phyloP scores from a whole-genome alignment of 2,329 filamentous ascomycete species.

The Aspergillus jensenii region DNA sequence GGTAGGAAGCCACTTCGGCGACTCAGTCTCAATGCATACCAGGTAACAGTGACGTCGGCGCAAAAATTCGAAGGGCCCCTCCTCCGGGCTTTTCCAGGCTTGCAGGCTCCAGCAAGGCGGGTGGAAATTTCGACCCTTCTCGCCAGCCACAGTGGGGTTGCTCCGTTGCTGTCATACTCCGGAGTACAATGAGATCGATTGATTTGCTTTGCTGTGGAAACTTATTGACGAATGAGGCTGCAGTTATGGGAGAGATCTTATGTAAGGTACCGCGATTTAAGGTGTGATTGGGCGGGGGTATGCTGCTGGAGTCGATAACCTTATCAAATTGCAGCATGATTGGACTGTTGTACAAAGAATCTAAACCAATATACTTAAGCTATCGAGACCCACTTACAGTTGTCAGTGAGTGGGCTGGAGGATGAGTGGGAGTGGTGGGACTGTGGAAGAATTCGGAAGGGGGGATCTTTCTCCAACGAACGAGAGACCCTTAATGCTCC shows the following conservation, averaged over 20 bases:
- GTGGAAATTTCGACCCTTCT: not conserved
- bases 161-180: not conserved
- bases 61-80: not conserved
- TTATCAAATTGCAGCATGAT: not conserved
- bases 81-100: no score
- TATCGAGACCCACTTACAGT: not conserved
- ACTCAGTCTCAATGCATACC: no score
- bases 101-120: no score
- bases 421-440: no score
- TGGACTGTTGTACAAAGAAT: not conserved
- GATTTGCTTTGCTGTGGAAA: not conserved
- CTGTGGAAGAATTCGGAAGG: no score
- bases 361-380: no score
- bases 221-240: not conserved
- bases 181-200: constrained; percentile 4
- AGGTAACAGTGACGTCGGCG: not conserved
- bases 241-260: not conserved
- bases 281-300: not conserved
- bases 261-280: not conserved
- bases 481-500: no score
- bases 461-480: no score
- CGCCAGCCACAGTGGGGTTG: not conserved
- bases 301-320: not conserved
- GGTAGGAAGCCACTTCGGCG: no score
- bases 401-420: no score